These are phyloP conservation scores for Scedosporium minutisporum DNA, from an alignment of 2,329 filamentous ascomycete species.

Conservation along the genomic window DNA sequence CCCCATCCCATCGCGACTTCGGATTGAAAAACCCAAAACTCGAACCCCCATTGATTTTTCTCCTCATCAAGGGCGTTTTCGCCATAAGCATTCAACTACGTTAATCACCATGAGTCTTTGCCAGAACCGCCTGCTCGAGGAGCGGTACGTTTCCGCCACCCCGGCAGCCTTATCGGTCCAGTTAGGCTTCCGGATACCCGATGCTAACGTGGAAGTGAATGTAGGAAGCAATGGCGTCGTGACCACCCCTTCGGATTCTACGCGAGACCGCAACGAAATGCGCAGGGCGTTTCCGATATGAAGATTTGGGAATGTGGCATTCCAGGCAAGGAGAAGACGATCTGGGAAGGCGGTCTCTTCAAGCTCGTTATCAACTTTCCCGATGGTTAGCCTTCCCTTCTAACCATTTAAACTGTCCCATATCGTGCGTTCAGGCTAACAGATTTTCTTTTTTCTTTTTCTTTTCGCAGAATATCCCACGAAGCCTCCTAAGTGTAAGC, in stretches of 20 bases:
- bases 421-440: background rate
- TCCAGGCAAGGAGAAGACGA: constrained; percentile 89
- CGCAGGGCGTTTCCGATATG: constrained; percentile 75
- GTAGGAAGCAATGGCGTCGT: constrained; percentile 88
- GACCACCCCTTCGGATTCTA: constrained; percentile 98
- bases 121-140: constrained; percentile 77
- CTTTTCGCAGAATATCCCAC: constrained; percentile 75
- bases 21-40: background rate
- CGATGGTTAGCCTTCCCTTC: constrained; percentile 56
- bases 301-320: constrained; percentile 97
- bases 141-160: constrained; percentile 51
- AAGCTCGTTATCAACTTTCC: constrained; percentile 90
- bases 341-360: constrained; percentile 97
- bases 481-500: constrained; percentile 94
- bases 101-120: constrained; percentile 69
- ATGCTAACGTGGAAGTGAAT: constrained; percentile 12
- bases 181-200: background rate
- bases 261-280: constrained; percentile 73
- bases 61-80: background rate
- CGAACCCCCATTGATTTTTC: background rate
- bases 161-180: background rate
- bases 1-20: too few relatives aligned
- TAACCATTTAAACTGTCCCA: background rate
- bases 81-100: background rate
- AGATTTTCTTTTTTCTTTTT: background rate